These are phyloP conservation scores for Lizonia empirigonia DNA, from an alignment of 2,329 filamentous ascomycete genomes.

Conservation along the genomic window DNA sequence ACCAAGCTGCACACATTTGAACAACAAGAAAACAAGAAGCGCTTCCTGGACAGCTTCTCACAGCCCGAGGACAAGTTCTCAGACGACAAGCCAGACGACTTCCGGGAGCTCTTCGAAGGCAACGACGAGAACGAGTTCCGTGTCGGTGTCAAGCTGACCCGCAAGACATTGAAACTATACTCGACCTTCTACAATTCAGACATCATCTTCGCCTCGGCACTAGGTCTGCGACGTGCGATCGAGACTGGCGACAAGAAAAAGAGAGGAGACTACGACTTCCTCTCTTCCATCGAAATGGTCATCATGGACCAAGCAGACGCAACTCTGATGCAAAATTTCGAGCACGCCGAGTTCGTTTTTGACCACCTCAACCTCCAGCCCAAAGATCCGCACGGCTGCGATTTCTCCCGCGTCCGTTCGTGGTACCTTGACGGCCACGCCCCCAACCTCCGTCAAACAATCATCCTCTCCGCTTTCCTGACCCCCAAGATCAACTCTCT, in stretches of 20 bases:
- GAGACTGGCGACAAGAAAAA: slow-evolving; percentile 70
- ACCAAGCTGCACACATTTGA: slow-evolving; percentile 78
- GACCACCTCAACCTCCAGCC: slow-evolving; percentile 90
- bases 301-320: slow-evolving; percentile 92
- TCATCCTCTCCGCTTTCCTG: slow-evolving; percentile 80
- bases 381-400: slow-evolving; percentile 86
- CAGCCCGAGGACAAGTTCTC: slow-evolving; percentile 71
- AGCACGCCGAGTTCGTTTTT: slow-evolving; percentile 91
- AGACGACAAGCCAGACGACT: slow-evolving; percentile 80
- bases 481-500: slow-evolving; percentile 87
- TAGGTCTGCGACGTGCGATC: slow-evolving; percentile 89
- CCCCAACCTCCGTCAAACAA: slow-evolving; percentile 79
- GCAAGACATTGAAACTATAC: slow-evolving; percentile 95
- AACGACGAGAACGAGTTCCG: slow-evolving; percentile 98
- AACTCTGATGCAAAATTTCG: slow-evolving; percentile 97
- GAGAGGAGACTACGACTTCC: slow-evolving; percentile 80
- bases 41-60: slow-evolving; percentile 84
- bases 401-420: slow-evolving; percentile 85
- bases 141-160: slow-evolving; percentile 93
- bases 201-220: slow-evolving; percentile 87
- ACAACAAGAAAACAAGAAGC: slow-evolving; percentile 92
- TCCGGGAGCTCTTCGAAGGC: slow-evolving; percentile 85
- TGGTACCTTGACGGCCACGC: slow-evolving; percentile 95
- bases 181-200: slow-evolving; percentile 96
- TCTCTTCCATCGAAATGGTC: slow-evolving; percentile 90